Evolutionary conservation across 73 alveolate genomes (phyloP).

Genomic region (Symbiodinium pilosum): DNA sequence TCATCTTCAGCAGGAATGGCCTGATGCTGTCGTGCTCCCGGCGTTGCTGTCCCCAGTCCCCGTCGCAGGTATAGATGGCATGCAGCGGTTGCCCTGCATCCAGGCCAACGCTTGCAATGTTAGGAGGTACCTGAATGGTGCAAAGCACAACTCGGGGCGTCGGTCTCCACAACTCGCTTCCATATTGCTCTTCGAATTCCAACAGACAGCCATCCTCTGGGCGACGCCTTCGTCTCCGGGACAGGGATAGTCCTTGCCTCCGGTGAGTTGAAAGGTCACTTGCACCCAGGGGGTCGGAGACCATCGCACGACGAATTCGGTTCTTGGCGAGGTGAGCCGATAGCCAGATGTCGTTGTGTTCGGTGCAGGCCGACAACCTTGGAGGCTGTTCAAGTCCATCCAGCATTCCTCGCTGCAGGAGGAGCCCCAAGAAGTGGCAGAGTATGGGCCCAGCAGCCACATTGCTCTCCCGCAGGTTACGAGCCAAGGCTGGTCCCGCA

Average conservation of each 20-base stretch:
- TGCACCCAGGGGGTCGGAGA: constrained; percentile 72
- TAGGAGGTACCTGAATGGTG: background rate
- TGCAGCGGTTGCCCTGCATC: background rate
- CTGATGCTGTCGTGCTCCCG: background rate
- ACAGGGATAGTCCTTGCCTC: constrained; percentile 40
- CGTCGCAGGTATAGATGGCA: constrained; percentile 26
- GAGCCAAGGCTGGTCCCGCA: constrained; percentile 32
- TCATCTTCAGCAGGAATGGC: background rate
- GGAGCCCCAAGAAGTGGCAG: constrained; percentile 66
- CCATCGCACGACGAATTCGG: constrained; percentile 64
- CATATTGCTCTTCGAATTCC: background rate
- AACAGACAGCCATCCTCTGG: constrained; percentile 36
- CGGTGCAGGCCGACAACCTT: constrained; percentile 38
- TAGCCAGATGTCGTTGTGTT: constrained; percentile 79
- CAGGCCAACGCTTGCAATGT: background rate
- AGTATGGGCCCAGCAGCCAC: constrained; percentile 49
- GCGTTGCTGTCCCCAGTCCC: background rate
- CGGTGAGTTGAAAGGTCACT: constrained; percentile 46
- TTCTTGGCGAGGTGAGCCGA: constrained; percentile 40
- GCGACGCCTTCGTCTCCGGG: constrained; percentile 50
- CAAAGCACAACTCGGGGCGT: constrained; percentile 25
- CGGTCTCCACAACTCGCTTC: constrained; percentile 34
- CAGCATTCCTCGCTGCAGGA: constrained; percentile 60
- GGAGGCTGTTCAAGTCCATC: constrained; percentile 25
- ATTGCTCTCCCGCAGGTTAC: constrained; percentile 8